Conservation (phyloP, 1,284 basidiomycete genomes). For the Ustilago loliicola region DNA sequence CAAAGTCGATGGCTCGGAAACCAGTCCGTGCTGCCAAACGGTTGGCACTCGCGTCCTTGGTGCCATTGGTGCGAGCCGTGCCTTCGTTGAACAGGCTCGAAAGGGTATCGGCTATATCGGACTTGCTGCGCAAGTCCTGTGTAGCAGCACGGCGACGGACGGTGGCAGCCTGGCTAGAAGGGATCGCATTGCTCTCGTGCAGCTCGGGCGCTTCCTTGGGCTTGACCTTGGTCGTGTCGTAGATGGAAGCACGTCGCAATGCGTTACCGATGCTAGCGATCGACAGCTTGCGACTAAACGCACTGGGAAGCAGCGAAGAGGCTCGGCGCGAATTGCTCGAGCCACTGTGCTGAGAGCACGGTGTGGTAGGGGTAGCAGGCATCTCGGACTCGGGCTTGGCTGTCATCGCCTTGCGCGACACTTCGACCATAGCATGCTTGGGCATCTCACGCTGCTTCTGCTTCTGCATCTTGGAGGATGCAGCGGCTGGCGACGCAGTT, state of each 20-base stretch:
- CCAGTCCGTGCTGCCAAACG: constrained; percentile 12
- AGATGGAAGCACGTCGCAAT: constrained; percentile 41
- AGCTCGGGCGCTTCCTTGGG: constrained; percentile 18
- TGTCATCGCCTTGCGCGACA: not conserved
- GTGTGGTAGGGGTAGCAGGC: constrained; percentile 30
- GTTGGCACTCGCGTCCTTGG: not conserved
- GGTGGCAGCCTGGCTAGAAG: not conserved
- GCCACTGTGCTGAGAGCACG: constrained; percentile 16
- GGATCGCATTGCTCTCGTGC: not conserved
- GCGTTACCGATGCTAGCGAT: constrained; percentile 44
- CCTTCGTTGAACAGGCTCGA: constrained; percentile 30
- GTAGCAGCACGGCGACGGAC: constrained; percentile 24
- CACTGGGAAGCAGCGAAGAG: constrained; percentile 19
- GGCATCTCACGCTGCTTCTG: constrained; percentile 7
- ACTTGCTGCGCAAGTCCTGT: constrained; percentile 33
- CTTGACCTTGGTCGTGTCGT: constrained; percentile 34
- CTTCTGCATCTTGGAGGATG: no score
- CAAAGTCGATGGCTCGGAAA: constrained; percentile 43
- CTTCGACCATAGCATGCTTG: constrained; percentile 1
- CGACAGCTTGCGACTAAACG: constrained; percentile 41
- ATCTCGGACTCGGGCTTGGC: constrained; percentile 7
- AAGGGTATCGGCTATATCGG: constrained; percentile 37
- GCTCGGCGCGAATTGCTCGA: constrained; percentile 24
- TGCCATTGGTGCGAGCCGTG: constrained; percentile 24
- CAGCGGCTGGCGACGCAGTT: not conserved